phyloP scores from a whole-genome alignment of 2,329 filamentous ascomycete species.

The Coleophoma crateriformis region DNA sequence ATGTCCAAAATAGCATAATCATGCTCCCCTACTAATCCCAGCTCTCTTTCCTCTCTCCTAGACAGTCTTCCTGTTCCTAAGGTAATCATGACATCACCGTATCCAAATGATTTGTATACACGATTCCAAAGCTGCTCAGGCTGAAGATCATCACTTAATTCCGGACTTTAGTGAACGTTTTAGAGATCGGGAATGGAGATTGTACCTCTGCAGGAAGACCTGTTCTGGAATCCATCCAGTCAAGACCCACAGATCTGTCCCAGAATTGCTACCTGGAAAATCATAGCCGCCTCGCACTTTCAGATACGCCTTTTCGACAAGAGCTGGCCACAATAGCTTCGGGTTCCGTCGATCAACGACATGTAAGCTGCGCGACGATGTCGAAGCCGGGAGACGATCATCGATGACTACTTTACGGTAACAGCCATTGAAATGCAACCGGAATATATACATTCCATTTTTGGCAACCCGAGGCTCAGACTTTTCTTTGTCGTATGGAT shows the following conservation, averaged over 20 bases:
- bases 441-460: conserved; percentile 85
- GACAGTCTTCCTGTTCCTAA: conserved; percentile 84
- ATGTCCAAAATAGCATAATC: conserved; percentile 90
- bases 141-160: conserved; percentile 66
- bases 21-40: conserved; percentile 84
- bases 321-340: conserved; percentile 79
- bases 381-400: conserved; percentile 77
- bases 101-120: conserved; percentile 67
- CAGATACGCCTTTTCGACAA: conserved; percentile 93
- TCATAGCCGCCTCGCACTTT: conserved; percentile 96
- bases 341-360: conserved; percentile 83
- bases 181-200: neutral
- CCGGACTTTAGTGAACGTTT: conserved; percentile 1
- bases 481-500: conserved; percentile 62
- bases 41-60: conserved; percentile 66
- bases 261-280: conserved; percentile 95
- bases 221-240: conserved; percentile 98
- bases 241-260: conserved; percentile 87
- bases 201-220: conserved; percentile 74
- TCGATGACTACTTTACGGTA: conserved; percentile 84
- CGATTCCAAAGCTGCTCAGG: conserved; percentile 72
- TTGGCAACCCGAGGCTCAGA: conserved; percentile 58
- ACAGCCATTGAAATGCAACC: conserved; percentile 94
- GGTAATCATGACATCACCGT: conserved; percentile 80
- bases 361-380: conserved; percentile 70